Conservation (phyloP, 2,329 filamentous ascomycete genomes). For the Aspergillus novoparasiticus region DNA sequence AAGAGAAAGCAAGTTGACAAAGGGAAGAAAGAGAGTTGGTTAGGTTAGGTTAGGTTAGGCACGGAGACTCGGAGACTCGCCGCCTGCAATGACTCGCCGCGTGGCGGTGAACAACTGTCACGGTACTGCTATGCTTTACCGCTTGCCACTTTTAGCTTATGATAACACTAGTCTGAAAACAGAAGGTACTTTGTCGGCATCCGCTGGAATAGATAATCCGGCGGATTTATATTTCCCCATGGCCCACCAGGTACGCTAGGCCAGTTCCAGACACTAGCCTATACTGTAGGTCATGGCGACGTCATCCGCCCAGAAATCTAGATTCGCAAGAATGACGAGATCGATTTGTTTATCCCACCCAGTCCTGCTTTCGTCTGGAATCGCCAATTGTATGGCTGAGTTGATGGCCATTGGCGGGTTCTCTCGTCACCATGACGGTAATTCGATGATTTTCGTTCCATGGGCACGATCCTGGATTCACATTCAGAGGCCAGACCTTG, state of each 20-base stretch:
- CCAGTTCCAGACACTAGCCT: neutral
- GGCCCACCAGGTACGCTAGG: neutral
- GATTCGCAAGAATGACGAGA: neutral
- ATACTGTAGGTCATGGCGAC: slow-evolving; percentile 10
- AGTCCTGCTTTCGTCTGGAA: neutral
- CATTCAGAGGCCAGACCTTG: neutral
- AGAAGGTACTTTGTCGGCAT: neutral
- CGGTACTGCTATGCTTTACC: slow-evolving; percentile 9
- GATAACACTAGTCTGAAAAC: neutral
- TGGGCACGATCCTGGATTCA: neutral
- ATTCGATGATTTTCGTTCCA: slow-evolving; percentile 4
- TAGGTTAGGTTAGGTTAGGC: slow-evolving; percentile 3
- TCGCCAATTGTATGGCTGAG: neutral
- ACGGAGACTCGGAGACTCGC: slow-evolving; percentile 1
- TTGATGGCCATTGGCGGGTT: neutral
- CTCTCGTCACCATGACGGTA: slow-evolving; percentile 13
- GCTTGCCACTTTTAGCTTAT: slow-evolving; percentile 2
- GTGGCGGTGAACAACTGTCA: slow-evolving; percentile 22
- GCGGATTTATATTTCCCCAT: neutral
- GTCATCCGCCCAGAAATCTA: slow-evolving; percentile 12
- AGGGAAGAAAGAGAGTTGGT: neutral
- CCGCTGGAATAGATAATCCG: slow-evolving; percentile 13
- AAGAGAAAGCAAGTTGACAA: slow-evolving; percentile 5
- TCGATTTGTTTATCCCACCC: neutral
- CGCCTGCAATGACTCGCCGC: slow-evolving; percentile 15